Conservation (phyloP, 1,284 basidiomycete species). For the Termitomyces sp. region DNA sequence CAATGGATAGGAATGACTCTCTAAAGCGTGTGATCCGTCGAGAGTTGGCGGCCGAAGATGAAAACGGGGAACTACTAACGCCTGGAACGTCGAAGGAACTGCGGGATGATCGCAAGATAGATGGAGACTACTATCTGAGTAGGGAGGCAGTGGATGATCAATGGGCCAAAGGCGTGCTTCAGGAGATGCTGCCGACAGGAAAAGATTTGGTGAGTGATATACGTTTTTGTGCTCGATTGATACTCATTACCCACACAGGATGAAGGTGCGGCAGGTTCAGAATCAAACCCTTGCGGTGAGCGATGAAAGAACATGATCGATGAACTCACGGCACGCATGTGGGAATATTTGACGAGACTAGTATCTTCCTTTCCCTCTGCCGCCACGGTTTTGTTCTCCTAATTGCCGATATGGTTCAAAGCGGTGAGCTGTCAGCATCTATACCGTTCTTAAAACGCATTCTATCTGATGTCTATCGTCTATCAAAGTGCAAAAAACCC, state of each 20-base stretch:
- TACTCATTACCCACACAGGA: background rate
- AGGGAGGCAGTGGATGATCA: conserved; percentile 17
- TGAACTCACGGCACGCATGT: conserved; percentile 20
- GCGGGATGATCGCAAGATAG: conserved; percentile 11
- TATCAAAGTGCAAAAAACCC: conserved; percentile 29
- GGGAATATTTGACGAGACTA: conserved; percentile 28
- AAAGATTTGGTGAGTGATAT: too few relatives aligned
- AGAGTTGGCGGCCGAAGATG: background rate
- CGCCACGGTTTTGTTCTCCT: conserved; percentile 22
- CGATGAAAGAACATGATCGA: conserved; percentile 23
- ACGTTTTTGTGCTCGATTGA: too few relatives aligned
- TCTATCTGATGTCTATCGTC: too few relatives aligned
- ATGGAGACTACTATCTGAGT: conserved; percentile 19
- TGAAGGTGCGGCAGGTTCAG: background rate
- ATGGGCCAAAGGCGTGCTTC: conserved; percentile 13
- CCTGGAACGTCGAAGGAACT: conserved; percentile 12
- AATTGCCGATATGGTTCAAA: conserved; percentile 24
- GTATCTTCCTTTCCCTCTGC: conserved; percentile 25
- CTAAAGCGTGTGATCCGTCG: conserved; percentile 19
- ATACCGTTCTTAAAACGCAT: background rate
- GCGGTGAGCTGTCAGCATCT: conserved; percentile 24
- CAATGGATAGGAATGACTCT: conserved; percentile 23
- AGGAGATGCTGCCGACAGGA: background rate
- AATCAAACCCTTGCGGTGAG: conserved; percentile 15
- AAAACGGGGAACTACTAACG: background rate